A percentile compares a stretch with the other conserved stretches of the same genome.
Evolutionary conservation across 257 asterid genomes (phyloP).

Genomic region (Fraxinus americana): DNA sequence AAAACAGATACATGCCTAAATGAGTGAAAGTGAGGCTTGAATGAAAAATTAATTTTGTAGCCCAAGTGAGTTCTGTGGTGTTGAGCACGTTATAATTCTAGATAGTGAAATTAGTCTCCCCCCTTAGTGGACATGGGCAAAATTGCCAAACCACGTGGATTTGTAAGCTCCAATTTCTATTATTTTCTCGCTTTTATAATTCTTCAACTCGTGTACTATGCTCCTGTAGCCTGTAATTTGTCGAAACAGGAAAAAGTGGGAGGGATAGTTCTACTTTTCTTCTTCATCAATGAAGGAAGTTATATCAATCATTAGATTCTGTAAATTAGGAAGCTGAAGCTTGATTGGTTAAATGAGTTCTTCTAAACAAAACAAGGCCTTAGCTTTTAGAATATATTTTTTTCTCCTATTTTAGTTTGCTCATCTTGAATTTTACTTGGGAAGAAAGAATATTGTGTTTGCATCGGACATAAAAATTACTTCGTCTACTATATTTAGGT

Average conservation of each 20-base stretch:
- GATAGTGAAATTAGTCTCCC: too few relatives aligned
- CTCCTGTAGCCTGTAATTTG: background rate
- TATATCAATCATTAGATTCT: background rate
- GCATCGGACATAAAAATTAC: background rate
- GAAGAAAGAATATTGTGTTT: background rate
- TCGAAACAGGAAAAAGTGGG: background rate
- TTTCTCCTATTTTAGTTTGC: background rate
- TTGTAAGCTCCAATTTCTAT: too few relatives aligned
- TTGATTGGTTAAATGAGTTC: background rate
- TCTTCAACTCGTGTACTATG: background rate
- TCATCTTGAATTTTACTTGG: background rate
- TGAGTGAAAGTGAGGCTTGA: too few relatives aligned
- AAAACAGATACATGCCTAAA: too few relatives aligned
- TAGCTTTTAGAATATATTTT: background rate
- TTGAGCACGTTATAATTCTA: too few relatives aligned
- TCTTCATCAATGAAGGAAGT: background rate
- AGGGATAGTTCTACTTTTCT: background rate
- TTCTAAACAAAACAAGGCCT: background rate
- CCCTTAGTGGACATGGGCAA: too few relatives aligned
- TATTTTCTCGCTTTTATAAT: too few relatives aligned
- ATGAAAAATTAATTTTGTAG: too few relatives aligned
- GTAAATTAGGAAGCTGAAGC: background rate
- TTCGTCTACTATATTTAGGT: slow-evolving; percentile 43
- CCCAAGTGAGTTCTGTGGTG: too few relatives aligned
- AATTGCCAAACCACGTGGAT: too few relatives aligned